phyloP scores from a whole-genome alignment of 106 monocot genomes.

The Hemerocallis citrina region DNA sequence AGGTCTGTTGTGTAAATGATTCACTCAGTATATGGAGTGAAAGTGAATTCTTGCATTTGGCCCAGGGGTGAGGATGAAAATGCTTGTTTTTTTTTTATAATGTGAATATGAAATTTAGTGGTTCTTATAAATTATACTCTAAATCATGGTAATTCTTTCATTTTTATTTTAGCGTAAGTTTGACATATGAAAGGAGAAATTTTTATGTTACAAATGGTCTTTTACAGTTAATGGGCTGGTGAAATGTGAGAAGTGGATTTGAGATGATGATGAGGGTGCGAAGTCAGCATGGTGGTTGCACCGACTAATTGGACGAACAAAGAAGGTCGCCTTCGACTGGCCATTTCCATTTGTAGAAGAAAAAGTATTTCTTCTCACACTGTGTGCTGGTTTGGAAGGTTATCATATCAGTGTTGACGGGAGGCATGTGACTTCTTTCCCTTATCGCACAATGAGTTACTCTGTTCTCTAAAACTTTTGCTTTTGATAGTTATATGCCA shows the following conservation, averaged over 20 bases:
- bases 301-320: conserved; percentile 80
- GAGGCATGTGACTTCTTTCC: conserved; percentile 89
- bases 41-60: no score
- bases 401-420: conserved; percentile 95
- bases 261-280: conserved; percentile 81
- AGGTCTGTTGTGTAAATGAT: no score
- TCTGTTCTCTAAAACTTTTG: no score
- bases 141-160: no score
- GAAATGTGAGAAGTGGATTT: conserved; percentile 97
- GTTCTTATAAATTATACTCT: no score
- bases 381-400: conserved; percentile 90
- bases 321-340: conserved; percentile 84
- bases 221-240: conserved; percentile 62
- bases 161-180: no score
- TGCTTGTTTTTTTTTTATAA: no score
- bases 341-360: conserved; percentile 87
- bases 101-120: no score
- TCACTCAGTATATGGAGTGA: no score
- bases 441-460: conserved; percentile 84
- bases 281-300: conserved; percentile 88
- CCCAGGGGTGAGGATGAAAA: no score
- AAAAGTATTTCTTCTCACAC: conserved; percentile 81
- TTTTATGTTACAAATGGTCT: not conserved
- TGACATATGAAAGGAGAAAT: not conserved
- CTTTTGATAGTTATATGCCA: no score